These are phyloP conservation scores for Acacia melanoxylon DNA, from an alignment of 306 rosid genomes.

Conservation along the genomic window DNA sequence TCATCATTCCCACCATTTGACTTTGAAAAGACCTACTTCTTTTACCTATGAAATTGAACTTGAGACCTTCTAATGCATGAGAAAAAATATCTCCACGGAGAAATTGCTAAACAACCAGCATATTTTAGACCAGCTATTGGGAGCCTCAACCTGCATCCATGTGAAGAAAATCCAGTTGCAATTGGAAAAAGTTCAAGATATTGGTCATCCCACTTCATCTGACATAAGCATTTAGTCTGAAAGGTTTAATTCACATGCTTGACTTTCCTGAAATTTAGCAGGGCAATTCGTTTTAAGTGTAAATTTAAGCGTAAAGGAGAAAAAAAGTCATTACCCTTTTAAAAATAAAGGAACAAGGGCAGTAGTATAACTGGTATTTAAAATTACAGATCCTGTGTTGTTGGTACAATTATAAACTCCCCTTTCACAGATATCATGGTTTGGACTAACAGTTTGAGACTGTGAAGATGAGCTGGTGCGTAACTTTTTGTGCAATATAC, in stretches of 20 bases:
- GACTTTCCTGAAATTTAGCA: not conserved
- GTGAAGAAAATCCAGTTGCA: conserved; percentile 28
- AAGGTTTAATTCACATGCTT: not conserved
- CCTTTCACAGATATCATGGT: conserved; percentile 37
- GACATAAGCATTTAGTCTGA: not conserved
- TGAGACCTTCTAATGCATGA: conserved; percentile 44
- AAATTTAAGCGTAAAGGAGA: not conserved
- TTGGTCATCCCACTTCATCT: not conserved
- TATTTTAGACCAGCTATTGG: conserved; percentile 52
- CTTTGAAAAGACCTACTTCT: conserved; percentile 14
- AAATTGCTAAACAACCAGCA: conserved; percentile 53
- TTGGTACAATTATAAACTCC: conserved; percentile 27
- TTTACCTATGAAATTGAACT: conserved; percentile 51
- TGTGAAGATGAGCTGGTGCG: conserved; percentile 31
- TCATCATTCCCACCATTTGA: conserved; percentile 21
- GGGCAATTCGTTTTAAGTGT: not conserved
- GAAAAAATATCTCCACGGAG: conserved; percentile 53
- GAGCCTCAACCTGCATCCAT: conserved; percentile 53
- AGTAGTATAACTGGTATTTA: conserved; percentile 15
- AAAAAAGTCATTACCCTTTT: conserved; percentile 16
- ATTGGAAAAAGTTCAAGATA: not conserved
- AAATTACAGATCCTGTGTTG: not conserved
- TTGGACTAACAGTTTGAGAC: conserved; percentile 25
- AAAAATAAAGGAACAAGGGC: conserved; percentile 12
- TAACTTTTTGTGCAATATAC: conserved; percentile 32